Base-by-base conservation (phyloP, 768 basidiomycete genomes). In the Neoboletus magnificus region DNA sequence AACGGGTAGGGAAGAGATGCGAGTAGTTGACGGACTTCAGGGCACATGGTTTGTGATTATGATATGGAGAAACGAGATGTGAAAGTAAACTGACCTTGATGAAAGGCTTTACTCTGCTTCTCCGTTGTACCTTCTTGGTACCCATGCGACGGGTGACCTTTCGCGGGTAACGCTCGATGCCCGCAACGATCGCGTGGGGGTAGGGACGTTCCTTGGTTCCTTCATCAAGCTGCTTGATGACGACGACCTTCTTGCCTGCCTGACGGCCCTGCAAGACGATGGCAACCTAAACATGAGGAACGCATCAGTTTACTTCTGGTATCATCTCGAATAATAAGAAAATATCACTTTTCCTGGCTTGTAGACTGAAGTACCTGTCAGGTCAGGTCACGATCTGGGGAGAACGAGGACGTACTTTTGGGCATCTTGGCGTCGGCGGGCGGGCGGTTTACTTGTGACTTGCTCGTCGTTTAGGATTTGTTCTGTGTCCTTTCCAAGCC, bases 91-190 rank as follows among this genome's bases (percentile, higher is more conserved):
- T 65, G 65, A 93, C 95, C 86, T 99, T 98, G 83, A 99, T 93
- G 77, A 99, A 99, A 64, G 97, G 97, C 84, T 99, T 99, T 76
- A 99, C 88, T 78, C 94, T 96, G 79, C 86, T 93, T 79, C 97
- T 83, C 78, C 81, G 82, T 64, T 88, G 84, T 63, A 98, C 74
- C 74, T 91, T 93, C 83, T 97, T 98, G 74, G 91, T 85, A 62
- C 96, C 92, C 96, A 98, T 98, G 62, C 90, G 87, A 72, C 89
- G 89, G 64, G 93, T 97, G 65, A 98, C 96, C 80, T 98, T 98
- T 72, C 90, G 81, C 18, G 97, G 97, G 85, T 97, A 98, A 64
- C 94, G 86, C 81, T 99, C 96, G 72, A 99, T 85, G 63, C 97
- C 97, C 56, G 94, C 97, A 70, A 98, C 96, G 71, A 99, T 87